Base-by-base conservation (phyloP, 768 basidiomycete genomes). In the Clavaria fumosa region DNA sequence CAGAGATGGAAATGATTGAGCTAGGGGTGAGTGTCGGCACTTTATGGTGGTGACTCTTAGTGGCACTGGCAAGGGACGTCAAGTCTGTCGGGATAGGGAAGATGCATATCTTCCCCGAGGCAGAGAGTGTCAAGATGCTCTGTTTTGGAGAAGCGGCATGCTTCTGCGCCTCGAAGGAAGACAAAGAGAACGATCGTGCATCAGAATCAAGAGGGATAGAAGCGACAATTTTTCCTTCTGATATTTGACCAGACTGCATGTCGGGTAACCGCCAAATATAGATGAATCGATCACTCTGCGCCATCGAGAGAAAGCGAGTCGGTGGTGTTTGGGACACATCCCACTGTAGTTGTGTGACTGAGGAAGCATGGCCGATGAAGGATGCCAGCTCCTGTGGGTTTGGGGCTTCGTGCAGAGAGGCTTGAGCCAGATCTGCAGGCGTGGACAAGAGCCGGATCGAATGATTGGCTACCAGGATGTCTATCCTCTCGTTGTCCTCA, bases 281-380 rank as follows among this genome's bases (percentile, higher is more conserved):
- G 5, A 76, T 52, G 41, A 72, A 66, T 20, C 76, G 68, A 51
- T 81, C 78, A 5, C 56, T 60, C 49, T 78, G 69, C 9, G 78
- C 78, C 33, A 61, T 58, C 3, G 78, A 74, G 36, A 73, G 52
- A 50, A 81, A 75, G 20, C 63, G 66, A 24, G 56, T 58, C 6
- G 63, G 46, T 35, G 60, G 56, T 20, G 50, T 47, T 41, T 57
- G 51, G 11, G 62, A 60, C 9, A 48, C 50, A 36, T 67, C 67
- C 75, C 75, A 79, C 38, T 61, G 60, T 9, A 76, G 47, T 20
- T 55, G 53, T 43, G 59, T 67, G 42, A 75, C 58, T 5, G 66
- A 56, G 15, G 77, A 75, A 3, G 74, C 71, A 47, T 81, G 78
- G 0, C 78, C 78, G 14, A 70, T 75, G 43, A 78, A 77, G 7